Evolutionary conservation across 805 yeast species (phyloP).

Genomic region (Hanseniaspora meyeri): DNA sequence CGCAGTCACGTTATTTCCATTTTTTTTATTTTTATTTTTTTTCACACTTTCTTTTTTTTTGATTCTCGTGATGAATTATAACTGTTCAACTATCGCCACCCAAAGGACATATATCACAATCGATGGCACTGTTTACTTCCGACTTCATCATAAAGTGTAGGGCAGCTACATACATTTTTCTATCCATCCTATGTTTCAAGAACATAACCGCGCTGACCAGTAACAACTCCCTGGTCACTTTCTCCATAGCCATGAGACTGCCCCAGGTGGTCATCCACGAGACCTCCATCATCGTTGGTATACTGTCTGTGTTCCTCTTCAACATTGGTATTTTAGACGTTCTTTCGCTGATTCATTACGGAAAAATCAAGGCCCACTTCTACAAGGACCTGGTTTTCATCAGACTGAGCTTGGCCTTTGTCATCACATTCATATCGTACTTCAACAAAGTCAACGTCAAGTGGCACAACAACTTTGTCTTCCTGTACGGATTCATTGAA

Average conservation of each 20-base stretch:
- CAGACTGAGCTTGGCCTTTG: slow-evolving; percentile 40
- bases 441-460: slow-evolving; percentile 31
- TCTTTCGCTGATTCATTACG: slow-evolving; percentile 39
- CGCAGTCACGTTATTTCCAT: not conserved
- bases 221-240: slow-evolving; percentile 37
- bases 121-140: slow-evolving; percentile 43
- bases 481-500: slow-evolving; percentile 49
- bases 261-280: slow-evolving; percentile 25
- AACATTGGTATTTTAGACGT: slow-evolving; percentile 41
- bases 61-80: too few relatives aligned
- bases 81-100: not conserved
- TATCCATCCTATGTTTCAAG: slow-evolving; percentile 37
- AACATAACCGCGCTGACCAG: slow-evolving; percentile 36
- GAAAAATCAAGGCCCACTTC: slow-evolving; percentile 23
- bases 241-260: slow-evolving; percentile 50
- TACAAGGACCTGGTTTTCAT: slow-evolving; percentile 44
- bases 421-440: slow-evolving; percentile 39
- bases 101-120: not conserved
- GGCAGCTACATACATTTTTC: slow-evolving; percentile 30
- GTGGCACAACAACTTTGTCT: slow-evolving; percentile 51
- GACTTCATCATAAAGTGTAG: slow-evolving; percentile 38
- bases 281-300: slow-evolving; percentile 38
- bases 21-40: not conserved
- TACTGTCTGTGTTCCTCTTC: slow-evolving; percentile 36
- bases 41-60: too few relatives aligned